These are phyloP conservation scores for Angomonas ambiguus DNA, from an alignment of 208 protist species.

Conservation along the genomic window DNA sequence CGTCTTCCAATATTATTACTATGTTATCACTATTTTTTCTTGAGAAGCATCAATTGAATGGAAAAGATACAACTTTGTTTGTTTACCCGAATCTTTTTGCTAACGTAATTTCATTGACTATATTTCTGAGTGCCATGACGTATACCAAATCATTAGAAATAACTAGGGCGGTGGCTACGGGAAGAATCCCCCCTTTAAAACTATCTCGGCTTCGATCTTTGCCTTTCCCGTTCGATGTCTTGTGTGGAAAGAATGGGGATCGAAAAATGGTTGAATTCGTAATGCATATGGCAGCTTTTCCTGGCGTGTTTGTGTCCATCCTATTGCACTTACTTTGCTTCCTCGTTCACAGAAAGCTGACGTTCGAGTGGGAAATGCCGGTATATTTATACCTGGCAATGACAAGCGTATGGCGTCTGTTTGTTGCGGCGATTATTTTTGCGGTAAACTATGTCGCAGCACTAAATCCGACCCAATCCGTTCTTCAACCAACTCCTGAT, in stretches of 20 bases:
- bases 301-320: conserved; percentile 11
- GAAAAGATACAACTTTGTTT: conserved; percentile 7
- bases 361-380: conserved; percentile 20
- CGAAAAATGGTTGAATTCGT: conserved; percentile 19
- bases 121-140: conserved; percentile 10
- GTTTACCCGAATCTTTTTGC: conserved; percentile 14
- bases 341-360: conserved; percentile 7
- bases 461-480: conserved; percentile 18
- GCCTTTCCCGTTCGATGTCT: conserved; percentile 7
- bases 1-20: conserved; percentile 1
- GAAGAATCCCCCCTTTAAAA: conserved; percentile 16
- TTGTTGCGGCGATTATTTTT: conserved; percentile 4
- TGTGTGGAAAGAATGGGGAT: conserved; percentile 17
- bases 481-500: conserved; percentile 18
- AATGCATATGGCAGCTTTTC: conserved; percentile 15
- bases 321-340: conserved; percentile 18
- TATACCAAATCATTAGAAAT: conserved; percentile 19
- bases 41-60: conserved; percentile 16
- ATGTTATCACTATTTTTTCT: conserved; percentile 17
- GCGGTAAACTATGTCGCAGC: conserved; percentile 24
- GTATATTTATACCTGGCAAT: conserved; percentile 17
- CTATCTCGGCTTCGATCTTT: conserved; percentile 3
- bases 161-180: conserved; percentile 14
- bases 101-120: conserved; percentile 15
- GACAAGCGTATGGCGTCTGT: conserved; percentile 16